Conservation (phyloP, 169 alveolate genomes). For the Eimeria acervulina region DNA sequence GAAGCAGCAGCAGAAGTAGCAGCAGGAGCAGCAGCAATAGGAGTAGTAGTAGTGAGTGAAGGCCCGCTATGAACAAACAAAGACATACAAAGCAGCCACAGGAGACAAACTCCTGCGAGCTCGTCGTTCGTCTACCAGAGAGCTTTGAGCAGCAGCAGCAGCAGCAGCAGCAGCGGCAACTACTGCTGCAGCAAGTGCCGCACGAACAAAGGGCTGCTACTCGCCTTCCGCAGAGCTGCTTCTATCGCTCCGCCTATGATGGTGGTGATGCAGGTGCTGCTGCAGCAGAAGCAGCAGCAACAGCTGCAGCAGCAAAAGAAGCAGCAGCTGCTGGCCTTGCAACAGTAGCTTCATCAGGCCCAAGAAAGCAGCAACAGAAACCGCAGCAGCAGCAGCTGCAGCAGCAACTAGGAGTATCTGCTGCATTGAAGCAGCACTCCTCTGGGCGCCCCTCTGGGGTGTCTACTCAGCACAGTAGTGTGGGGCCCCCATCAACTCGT, state of each 20-base stretch:
- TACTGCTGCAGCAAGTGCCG: neutral
- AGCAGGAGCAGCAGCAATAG: neutral
- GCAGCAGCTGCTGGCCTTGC: slow-evolving; percentile 52
- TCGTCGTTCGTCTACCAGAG: neutral
- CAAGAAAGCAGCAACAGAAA: neutral
- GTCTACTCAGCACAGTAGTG: neutral
- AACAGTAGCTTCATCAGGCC: neutral
- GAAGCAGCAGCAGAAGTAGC: neutral
- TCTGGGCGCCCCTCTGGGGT: neutral
- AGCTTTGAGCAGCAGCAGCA: too few relatives aligned
- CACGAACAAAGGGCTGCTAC: neutral
- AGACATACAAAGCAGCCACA: neutral
- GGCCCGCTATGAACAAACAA: too few relatives aligned
- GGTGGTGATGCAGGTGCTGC: neutral
- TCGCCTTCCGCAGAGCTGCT: neutral
- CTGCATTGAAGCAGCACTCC: neutral
- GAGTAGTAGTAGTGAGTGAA: too few relatives aligned
- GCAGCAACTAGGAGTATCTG: neutral
- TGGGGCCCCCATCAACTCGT: neutral
- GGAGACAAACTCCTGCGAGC: neutral
- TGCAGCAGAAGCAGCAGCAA: neutral
- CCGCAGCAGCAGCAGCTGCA: neutral
- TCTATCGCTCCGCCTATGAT: neutral
- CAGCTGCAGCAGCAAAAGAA: too few relatives aligned
- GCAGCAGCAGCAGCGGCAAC: neutral